phyloP scores from a whole-genome alignment of 106 monocot species.

The Alisma plantagoaquatica region DNA sequence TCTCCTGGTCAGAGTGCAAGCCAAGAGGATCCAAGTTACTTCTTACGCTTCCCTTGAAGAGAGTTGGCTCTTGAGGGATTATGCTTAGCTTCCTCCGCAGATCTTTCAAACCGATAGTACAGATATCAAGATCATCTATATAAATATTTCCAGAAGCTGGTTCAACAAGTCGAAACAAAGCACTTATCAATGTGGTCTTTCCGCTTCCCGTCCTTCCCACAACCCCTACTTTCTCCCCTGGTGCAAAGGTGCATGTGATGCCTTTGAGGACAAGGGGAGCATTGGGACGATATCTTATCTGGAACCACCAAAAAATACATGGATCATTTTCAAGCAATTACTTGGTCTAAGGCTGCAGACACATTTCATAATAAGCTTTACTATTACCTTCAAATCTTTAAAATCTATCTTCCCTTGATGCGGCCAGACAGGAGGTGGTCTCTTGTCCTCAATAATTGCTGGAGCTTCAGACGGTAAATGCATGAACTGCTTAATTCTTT shows the following conservation, averaged over 20 bases:
- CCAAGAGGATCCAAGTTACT: conserved; percentile 20
- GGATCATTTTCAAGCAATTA: no score
- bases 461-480: conserved; percentile 58
- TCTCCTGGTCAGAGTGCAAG: conserved; percentile 14
- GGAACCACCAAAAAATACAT: not conserved
- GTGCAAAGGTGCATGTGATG: conserved; percentile 12
- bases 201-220: conserved; percentile 21
- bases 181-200: conserved; percentile 20
- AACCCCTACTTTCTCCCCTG: conserved; percentile 13
- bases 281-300: conserved; percentile 18
- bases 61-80: conserved; percentile 27
- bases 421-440: conserved; percentile 68
- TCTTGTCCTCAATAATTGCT: conserved; percentile 32
- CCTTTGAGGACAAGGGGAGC: conserved; percentile 21
- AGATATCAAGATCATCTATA: conserved; percentile 15
- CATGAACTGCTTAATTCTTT: conserved; percentile 77
- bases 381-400: conserved; percentile 44
- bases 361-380: no score
- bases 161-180: conserved; percentile 16
- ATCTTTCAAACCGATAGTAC: conserved; percentile 18
- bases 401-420: conserved; percentile 66
- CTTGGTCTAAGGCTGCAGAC: no score
- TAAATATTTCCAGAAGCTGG: conserved; percentile 10
- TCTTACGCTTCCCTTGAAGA: conserved; percentile 14
- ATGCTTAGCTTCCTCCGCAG: conserved; percentile 27